These are phyloP conservation scores for Leccinum pellstonianum DNA, from an alignment of 768 basidiomycete genomes.

Conservation along the genomic window DNA sequence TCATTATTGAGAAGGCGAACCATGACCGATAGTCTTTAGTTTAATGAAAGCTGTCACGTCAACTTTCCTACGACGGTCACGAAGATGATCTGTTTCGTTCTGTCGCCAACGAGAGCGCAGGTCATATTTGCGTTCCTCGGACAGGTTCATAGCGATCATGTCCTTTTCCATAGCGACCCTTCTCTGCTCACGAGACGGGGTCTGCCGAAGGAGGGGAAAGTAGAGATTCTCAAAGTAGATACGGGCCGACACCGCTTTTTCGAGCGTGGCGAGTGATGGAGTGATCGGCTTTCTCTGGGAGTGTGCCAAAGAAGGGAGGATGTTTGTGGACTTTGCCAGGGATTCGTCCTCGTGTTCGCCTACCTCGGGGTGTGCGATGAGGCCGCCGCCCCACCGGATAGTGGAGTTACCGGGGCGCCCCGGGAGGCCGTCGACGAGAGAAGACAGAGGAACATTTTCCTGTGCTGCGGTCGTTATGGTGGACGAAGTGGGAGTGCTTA, in stretches of 20 bases:
- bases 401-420: slow-evolving; percentile 59
- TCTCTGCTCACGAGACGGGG: slow-evolving; percentile 83
- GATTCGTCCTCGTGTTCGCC: slow-evolving; percentile 55
- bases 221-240: slow-evolving; percentile 94
- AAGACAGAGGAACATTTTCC: slow-evolving; percentile 57
- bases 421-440: slow-evolving; percentile 47
- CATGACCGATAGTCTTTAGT: slow-evolving; percentile 93
- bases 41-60: slow-evolving; percentile 83
- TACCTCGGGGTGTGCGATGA: slow-evolving; percentile 64
- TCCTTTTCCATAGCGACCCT: slow-evolving; percentile 85
- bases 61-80: slow-evolving; percentile 80
- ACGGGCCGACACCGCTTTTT: slow-evolving; percentile 88
- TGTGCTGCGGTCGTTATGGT: slow-evolving; percentile 72
- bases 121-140: slow-evolving; percentile 65
- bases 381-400: slow-evolving; percentile 56
- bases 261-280: slow-evolving; percentile 87
- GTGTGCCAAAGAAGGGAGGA: slow-evolving; percentile 35
- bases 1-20: slow-evolving; percentile 41
- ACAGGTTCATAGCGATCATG: slow-evolving; percentile 71
- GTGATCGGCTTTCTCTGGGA: slow-evolving; percentile 59
- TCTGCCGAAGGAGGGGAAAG: slow-evolving; percentile 81
- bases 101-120: slow-evolving; percentile 75
- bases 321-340: slow-evolving; percentile 19
- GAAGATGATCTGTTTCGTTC: slow-evolving; percentile 89
- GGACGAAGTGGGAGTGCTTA: slow-evolving; percentile 67